phyloP scores from a whole-genome alignment of 495 filamentous ascomycete genomes.

The Penicillium angulare region DNA sequence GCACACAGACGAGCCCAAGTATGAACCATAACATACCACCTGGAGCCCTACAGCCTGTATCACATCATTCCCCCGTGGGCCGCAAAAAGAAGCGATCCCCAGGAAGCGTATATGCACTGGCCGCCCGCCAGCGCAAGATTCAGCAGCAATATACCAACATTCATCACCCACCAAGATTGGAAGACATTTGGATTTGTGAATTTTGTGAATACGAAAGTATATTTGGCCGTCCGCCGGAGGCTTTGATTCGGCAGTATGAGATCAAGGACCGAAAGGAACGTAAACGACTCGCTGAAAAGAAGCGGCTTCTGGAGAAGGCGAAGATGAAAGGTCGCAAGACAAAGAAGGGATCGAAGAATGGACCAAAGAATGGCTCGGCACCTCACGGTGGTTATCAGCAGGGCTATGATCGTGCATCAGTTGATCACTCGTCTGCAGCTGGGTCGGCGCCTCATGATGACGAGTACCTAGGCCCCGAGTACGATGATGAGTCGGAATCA shows the following conservation, averaged over 20 bases:
- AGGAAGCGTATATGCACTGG: slow-evolving; percentile 57
- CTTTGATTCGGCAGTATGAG: slow-evolving; percentile 88
- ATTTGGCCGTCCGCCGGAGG: slow-evolving; percentile 77
- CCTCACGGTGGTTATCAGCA: too few species aligned
- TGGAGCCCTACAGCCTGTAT: slow-evolving; percentile 33
- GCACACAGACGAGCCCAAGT: slow-evolving; percentile 61
- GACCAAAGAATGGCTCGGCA: slow-evolving; percentile 52
- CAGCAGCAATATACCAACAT: slow-evolving; percentile 72
- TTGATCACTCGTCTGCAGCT: slow-evolving; percentile 42
- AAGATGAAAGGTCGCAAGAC: slow-evolving; percentile 91
- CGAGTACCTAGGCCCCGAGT: slow-evolving; percentile 53
- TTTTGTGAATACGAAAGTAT: slow-evolving; percentile 89
- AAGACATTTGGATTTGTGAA: slow-evolving; percentile 92
- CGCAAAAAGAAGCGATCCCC: slow-evolving; percentile 59
- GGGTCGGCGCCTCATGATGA: slow-evolving; percentile 50
- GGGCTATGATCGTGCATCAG: slow-evolving; percentile 44
- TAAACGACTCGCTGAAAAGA: slow-evolving; percentile 76
- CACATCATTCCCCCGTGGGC: slow-evolving; percentile 33
- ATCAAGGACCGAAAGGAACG: slow-evolving; percentile 87
- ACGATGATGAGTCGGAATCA: slow-evolving; percentile 49
- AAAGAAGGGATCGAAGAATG: slow-evolving; percentile 67
- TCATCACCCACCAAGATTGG: slow-evolving; percentile 67
- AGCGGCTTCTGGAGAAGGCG: slow-evolving; percentile 84
- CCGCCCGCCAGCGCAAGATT: slow-evolving; percentile 64
- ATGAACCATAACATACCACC: slow-evolving; percentile 35